Conservation (phyloP, 2,329 filamentous ascomycete species). For the Talaromyces marneffei region DNA sequence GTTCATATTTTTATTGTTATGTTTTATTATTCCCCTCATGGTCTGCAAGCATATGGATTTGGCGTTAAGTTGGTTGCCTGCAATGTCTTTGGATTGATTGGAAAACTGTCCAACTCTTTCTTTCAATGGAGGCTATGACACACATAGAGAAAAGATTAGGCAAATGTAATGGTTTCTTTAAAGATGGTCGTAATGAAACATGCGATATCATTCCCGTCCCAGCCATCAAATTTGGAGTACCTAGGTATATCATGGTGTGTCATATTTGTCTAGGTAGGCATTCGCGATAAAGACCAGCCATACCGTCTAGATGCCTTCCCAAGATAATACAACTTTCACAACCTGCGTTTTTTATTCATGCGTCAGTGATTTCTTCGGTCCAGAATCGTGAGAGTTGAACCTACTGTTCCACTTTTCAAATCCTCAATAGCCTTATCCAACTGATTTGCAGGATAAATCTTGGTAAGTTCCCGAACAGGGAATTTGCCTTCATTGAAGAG, state of each 20-base stretch:
- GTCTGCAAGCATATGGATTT: not conserved
- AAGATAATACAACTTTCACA: not conserved
- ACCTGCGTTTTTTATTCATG: not conserved
- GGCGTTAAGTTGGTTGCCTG: slow-evolving; percentile 4
- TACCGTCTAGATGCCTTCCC: not conserved
- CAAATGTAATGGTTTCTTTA: not conserved
- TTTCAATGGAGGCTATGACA: not conserved
- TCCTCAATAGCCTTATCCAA: slow-evolving; percentile 7
- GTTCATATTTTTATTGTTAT: not conserved
- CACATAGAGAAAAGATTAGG: not conserved
- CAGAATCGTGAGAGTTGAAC: slow-evolving; percentile 12
- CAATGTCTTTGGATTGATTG: not conserved
- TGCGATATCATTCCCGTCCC: not conserved
- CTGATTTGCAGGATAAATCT: not conserved
- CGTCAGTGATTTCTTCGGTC: not conserved
- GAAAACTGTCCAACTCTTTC: too few relatives aligned
- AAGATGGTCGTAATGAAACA: too few relatives aligned
- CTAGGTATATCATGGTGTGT: not conserved
- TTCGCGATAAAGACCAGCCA: not conserved
- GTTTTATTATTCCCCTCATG: slow-evolving; percentile 1
- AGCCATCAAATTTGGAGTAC: too few relatives aligned
- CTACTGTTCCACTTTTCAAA: slow-evolving; percentile 9
- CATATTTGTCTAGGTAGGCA: not conserved
- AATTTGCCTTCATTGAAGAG: slow-evolving; percentile 5
- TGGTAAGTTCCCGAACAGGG: not conserved